Evolutionary conservation across 495 filamentous ascomycete species (phyloP), one percentile per base, ranked within the genome.

Genomic region (Penicillium roqueforti): DNA sequence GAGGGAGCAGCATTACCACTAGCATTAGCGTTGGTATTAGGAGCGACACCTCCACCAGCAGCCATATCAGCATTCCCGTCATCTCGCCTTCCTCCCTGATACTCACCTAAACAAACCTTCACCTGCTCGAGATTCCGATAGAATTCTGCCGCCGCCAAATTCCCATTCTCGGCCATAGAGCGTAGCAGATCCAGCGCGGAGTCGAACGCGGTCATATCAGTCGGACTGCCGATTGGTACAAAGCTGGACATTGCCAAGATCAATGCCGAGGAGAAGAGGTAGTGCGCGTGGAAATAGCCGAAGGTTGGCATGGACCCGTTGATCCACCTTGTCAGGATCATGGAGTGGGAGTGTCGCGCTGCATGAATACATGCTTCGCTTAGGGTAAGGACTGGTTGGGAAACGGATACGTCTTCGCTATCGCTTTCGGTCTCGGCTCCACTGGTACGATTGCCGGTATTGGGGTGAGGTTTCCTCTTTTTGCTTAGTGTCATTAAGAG

Each of bases 281-380:
- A 77, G 50, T 75, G 72, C 1, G 73, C 68, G 55, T 74, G 69
- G 57, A 76, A 76, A 59, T 73, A 77, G 18, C 72, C 75, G 51
- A 75, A 77, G 6, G 68, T 68, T 0, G 73, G 68, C 44, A 76
- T 69, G 8, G 75, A 68, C 23, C 72, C 75, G 53, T 72, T 71
- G 40, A 76, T 71, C 72, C 72, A 77, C 20, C 71, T 65, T 7
- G 68, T 73, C 1, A 74, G 67, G 49, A 76, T 74, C 56, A 76
- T 63, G 7, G 70, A 67, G 51, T 73, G 66, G 0, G 75, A 74
- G 43, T 76, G 73, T 5, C 72, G 63, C 5, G 74, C 71, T 8
- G 73, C 72, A 38, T 76, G 71, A 39, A 76, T 74, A 50, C 74
- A 77, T 9, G 74, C 73, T 51, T 77, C 74, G 34, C 68, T 67